phyloP scores from a whole-genome alignment of 1,284 basidiomycete species.

The Volvariella surrecta region DNA sequence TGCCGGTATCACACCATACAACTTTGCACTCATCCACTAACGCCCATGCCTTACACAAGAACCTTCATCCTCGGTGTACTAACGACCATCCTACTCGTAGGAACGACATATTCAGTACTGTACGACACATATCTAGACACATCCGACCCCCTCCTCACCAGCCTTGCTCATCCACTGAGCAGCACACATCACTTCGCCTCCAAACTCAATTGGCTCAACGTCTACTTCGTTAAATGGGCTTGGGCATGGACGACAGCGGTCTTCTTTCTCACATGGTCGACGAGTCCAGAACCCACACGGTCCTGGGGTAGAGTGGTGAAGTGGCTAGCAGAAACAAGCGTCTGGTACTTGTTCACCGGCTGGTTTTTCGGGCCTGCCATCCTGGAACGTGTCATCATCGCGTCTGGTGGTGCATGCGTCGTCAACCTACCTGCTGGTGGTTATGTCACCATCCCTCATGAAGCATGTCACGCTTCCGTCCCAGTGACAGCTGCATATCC shows the following conservation, averaged over 20 bases:
- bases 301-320: slow-evolving; percentile 38
- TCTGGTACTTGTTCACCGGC: slow-evolving; percentile 72
- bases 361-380: slow-evolving; percentile 94
- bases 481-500: slow-evolving; percentile 56
- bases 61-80: slow-evolving; percentile 22
- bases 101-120: slow-evolving; percentile 32
- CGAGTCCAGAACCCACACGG: slow-evolving; percentile 37
- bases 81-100: slow-evolving; percentile 23
- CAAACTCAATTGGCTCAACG: slow-evolving; percentile 80
- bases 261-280: slow-evolving; percentile 53
- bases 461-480: slow-evolving; percentile 49
- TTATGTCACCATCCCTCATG: slow-evolving; percentile 42
- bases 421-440: slow-evolving; percentile 52
- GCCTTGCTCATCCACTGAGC: slow-evolving; percentile 60
- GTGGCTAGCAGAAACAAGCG: slow-evolving; percentile 55
- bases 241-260: slow-evolving; percentile 86
- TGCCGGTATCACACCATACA: too few relatives aligned
- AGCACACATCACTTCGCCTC: slow-evolving; percentile 71
- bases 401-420: slow-evolving; percentile 79
- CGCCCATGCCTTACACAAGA: slow-evolving; percentile 22
- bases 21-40: not conserved
- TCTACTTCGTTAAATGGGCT: slow-evolving; percentile 81
- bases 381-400: slow-evolving; percentile 65
- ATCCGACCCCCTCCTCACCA: slow-evolving; percentile 58
- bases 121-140: slow-evolving; percentile 34